Percentiles rank a stretch among this genome's conserved stretches.
Conservation (phyloP, 2,329 filamentous ascomycete genomes). For the Leptographium wingfieldii region DNA sequence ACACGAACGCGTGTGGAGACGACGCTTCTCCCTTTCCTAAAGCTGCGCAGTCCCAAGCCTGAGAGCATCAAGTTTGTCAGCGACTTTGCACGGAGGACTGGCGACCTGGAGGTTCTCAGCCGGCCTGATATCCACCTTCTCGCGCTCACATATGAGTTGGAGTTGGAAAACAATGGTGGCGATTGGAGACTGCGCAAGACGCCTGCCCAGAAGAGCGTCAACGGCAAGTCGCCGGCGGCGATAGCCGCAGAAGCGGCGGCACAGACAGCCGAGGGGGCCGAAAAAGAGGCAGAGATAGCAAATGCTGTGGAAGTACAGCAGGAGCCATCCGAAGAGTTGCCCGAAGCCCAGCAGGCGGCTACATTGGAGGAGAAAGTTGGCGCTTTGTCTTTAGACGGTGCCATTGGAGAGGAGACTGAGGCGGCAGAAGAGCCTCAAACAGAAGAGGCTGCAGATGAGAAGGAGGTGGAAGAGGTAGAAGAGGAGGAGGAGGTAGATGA, state of each 20-base stretch:
- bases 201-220: constrained; percentile 67
- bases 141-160: constrained; percentile 87
- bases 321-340: neutral
- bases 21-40: constrained; percentile 74
- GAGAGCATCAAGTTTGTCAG: constrained; percentile 68
- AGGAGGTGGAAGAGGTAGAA: constrained; percentile 22
- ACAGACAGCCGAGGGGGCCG: neutral
- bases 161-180: constrained; percentile 80
- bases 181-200: constrained; percentile 71
- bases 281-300: neutral
- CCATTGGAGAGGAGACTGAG: neutral
- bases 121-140: constrained; percentile 80
- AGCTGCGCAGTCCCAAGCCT: constrained; percentile 58
- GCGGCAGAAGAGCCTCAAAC: neutral
- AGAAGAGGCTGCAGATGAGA: neutral
- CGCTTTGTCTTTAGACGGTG: constrained; percentile 8
- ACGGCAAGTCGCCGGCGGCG: constrained; percentile 47
- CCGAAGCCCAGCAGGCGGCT: constrained; percentile 4
- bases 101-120: constrained; percentile 79
- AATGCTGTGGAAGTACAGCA: neutral
- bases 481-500: constrained; percentile 26
- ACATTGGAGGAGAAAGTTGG: constrained; percentile 13
- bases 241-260: constrained; percentile 3
- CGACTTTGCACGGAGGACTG: constrained; percentile 79
- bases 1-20: constrained; percentile 74